Base-by-base conservation (phyloP, 2,329 filamentous ascomycete genomes). In the Lojkania enalia region DNA sequence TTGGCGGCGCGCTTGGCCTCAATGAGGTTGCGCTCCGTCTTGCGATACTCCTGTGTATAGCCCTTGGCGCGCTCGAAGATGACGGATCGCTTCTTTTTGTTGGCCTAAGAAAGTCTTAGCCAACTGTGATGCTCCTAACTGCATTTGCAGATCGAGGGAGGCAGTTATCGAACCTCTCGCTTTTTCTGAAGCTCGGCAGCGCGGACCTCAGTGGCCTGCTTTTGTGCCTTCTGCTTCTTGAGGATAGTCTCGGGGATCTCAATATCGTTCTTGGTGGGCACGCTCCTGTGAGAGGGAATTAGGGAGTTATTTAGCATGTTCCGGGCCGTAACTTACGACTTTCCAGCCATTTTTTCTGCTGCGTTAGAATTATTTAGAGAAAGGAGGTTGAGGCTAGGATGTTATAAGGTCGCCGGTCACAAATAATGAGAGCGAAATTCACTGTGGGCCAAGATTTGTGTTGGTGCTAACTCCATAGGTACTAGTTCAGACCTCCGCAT, bases 1-100 rank as follows among this genome's bases (percentile, higher is more conserved):
- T 95, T 95, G 75, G 90, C 88, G 61, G 89, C 77, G 67, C 94
- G 92, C 72, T 82, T 75, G 56, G 97, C 89, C 71, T 94, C 90
- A 78, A 99, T 85, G 86, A 96, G 94, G 85, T 99, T 94, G 69
- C 92, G 91, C 88, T 68, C 94, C 49, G 84, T 85, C 77, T 96
- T 91, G 69, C 91, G 91, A 86, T 99, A 99, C 84, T 99, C 94
- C 84, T 95, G 90, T 71, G 96, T 90, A 82, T 99, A 99, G 78
- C 92, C 90, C 85, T 99, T 92, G 71, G 94, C 94, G 78, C 94
- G 94, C 88, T 99, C 96, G 90, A 97, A 97, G 87, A 99, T 96
- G 74, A 94, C 88, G 65, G 82, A 80, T 72, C 94, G 92, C 88
- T 97, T 99, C 83, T 95, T 86, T 86, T 99, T 97, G 85, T 90